phyloP scores from a whole-genome alignment of 257 asterid genomes.

The Pogostemon cablin region DNA sequence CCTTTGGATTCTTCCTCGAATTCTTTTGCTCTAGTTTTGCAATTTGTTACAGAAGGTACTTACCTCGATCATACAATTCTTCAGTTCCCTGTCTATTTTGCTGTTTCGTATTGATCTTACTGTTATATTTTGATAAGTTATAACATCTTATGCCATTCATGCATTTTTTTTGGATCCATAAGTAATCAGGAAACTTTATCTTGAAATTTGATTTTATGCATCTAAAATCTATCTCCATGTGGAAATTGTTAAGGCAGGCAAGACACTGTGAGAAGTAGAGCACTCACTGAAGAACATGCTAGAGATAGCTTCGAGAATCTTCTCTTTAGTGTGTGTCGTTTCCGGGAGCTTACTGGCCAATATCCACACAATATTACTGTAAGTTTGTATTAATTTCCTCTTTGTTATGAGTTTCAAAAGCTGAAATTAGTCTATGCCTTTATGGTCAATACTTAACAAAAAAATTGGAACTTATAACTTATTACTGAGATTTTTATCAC shows the following conservation, averaged over 20 bases:
- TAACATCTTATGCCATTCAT: neutral
- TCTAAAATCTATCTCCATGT: constrained; percentile 2
- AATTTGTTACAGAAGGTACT: neutral
- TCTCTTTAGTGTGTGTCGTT: constrained; percentile 86
- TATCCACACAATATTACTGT: constrained; percentile 91
- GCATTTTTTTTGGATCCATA: neutral
- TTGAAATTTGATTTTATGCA: constrained; percentile 6
- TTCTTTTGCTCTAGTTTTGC: neutral
- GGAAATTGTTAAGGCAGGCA: constrained; percentile 53
- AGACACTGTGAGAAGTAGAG: constrained; percentile 67
- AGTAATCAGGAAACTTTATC: neutral
- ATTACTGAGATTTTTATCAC: neutral
- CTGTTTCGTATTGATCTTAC: neutral
- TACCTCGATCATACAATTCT: neutral
- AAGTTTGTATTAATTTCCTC: constrained; percentile 37
- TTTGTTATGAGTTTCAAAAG: constrained; percentile 4
- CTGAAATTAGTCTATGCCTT: constrained; percentile 12
- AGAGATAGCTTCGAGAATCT: constrained; percentile 93
- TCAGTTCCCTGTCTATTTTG: constrained; percentile 9
- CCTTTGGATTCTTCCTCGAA: neutral
- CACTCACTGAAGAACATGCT: constrained; percentile 86
- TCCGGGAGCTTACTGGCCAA: constrained; percentile 90
- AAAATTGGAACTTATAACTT: neutral
- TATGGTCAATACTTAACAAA: neutral
- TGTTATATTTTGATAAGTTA: neutral